Evolutionary conservation across 495 filamentous ascomycete species (phyloP), one percentile per base, ranked within the genome.

Genomic region (Aspergillus nanangensis): DNA sequence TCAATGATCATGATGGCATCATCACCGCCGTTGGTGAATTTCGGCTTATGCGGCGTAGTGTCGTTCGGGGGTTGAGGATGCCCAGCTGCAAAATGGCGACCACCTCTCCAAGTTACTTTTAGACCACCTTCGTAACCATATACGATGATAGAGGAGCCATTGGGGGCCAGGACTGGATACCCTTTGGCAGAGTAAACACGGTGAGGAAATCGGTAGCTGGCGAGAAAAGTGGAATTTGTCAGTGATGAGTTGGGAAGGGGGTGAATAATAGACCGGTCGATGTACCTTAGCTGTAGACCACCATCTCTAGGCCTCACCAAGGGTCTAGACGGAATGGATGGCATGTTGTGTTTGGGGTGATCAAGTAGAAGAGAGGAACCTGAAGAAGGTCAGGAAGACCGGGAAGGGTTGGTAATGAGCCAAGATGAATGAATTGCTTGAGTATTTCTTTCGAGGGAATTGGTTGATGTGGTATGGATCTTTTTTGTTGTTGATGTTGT

Each of bases 111-210:
- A 19, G 90, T 52, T 19, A 94, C 63, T 31, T 81, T 83, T 22
- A 95, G 45, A 19, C 90, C 90, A 58, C 79, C 82, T 27, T 89
- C 83, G 50, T 93, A 83, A 43, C 84, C 89, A 59, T 93, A 92
- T 22, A 95, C 57, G 41, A 94, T 76, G 57, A 96, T 77, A 2
- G 82, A 86, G 8, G 90, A 91, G 53, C 88, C 90, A 61, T 95
- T 93, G 5, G 87, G 83, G 5, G 89, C 80, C 43, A 72, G 74
- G 19, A 89, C 64, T 5, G 90, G 90, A 59, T 94, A 95, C 41
- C 79, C 74, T 59, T 84, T 79, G 24, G 86, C 79, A 31, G 81
- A 68, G 65, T 90, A 75, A 42, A 90, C 72, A 54, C 88, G 86
- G 60, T 86, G 80, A 37, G 80, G 72, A 15, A 93, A 74, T 43